These are phyloP conservation scores for Paraphoma chrysanthemicola DNA, from an alignment of 2,329 filamentous ascomycete genomes.

Conservation along the genomic window DNA sequence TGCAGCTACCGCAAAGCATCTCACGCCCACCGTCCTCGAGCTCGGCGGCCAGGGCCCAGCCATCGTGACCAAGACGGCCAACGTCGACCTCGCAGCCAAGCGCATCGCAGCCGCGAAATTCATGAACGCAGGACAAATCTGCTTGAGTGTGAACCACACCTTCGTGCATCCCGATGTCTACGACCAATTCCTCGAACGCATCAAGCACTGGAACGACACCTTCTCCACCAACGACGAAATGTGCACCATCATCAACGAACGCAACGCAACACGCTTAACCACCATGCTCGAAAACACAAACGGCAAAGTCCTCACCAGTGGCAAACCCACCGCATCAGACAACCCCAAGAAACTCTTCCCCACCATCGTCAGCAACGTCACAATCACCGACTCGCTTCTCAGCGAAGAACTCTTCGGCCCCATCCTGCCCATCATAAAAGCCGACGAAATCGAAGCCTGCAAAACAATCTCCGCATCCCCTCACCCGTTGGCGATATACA, in stretches of 20 bases:
- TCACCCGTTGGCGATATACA: constrained; percentile 1
- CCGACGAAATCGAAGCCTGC: constrained; percentile 15
- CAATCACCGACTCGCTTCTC: constrained; percentile 47
- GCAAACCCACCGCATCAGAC: neutral
- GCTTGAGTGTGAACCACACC: constrained; percentile 1
- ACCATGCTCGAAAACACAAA: neutral
- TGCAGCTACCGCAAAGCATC: constrained; percentile 52
- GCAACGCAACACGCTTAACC: neutral
- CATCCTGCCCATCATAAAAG: constrained; percentile 52
- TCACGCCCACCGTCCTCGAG: constrained; percentile 56
- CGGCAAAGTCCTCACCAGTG: neutral
- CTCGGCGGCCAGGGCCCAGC: constrained; percentile 56
- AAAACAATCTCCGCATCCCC: neutral
- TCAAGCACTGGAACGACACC: neutral
- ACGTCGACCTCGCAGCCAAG: constrained; percentile 54
- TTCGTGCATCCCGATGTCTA: constrained; percentile 1
- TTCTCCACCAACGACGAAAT: neutral
- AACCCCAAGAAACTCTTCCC: constrained; percentile 29
- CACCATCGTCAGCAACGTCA: constrained; percentile 50
- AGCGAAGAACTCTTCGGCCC: constrained; percentile 57
- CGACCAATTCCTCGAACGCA: neutral
- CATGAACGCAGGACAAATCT: constrained; percentile 13
- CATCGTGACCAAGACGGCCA: constrained; percentile 51
- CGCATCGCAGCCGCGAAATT: constrained; percentile 49
- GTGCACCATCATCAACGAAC: constrained; percentile 2